Conservation (phyloP, 116 monocot genomes). For the Cymodocea nodosa region DNA sequence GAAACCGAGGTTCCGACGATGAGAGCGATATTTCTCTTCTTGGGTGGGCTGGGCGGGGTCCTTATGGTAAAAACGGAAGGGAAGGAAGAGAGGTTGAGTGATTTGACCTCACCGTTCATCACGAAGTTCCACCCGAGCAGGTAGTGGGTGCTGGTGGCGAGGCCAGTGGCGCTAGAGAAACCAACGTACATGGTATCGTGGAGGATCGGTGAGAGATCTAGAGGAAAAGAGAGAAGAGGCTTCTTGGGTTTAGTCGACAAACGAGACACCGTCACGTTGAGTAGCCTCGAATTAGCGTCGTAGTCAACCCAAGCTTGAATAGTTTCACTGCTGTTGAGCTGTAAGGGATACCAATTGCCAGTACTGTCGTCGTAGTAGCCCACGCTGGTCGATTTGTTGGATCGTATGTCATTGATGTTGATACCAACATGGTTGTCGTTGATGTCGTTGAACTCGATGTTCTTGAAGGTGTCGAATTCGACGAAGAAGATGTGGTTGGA, state of each 20-base stretch:
- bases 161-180: slow-evolving; percentile 57
- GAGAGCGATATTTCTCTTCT: slow-evolving; percentile 16
- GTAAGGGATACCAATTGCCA: slow-evolving; percentile 30
- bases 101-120: slow-evolving; percentile 34
- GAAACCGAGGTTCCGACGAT: slow-evolving; percentile 8
- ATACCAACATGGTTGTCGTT: slow-evolving; percentile 78
- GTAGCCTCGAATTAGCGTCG: slow-evolving; percentile 26
- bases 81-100: slow-evolving; percentile 43
- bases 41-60: slow-evolving; percentile 11
- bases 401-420: slow-evolving; percentile 47
- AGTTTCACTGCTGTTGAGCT: slow-evolving; percentile 32
- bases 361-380: slow-evolving; percentile 21
- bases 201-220: slow-evolving; percentile 39
- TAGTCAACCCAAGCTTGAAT: slow-evolving; percentile 71
- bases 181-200: slow-evolving; percentile 60
- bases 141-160: slow-evolving; percentile 56
- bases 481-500: too few relatives aligned
- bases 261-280: slow-evolving; percentile 33
- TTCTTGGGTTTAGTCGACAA: slow-evolving; percentile 29
- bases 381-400: slow-evolving; percentile 28
- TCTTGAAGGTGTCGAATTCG: too few relatives aligned
- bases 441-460: slow-evolving; percentile 74
- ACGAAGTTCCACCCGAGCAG: slow-evolving; percentile 66
- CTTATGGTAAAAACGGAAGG: slow-evolving; percentile 20
- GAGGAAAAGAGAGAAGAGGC: slow-evolving; percentile 26